A percentile compares a stretch with the other conserved stretches of the same genome.
Conservation (phyloP, 139 green algal species). For the Micractinium sp. region DNA sequence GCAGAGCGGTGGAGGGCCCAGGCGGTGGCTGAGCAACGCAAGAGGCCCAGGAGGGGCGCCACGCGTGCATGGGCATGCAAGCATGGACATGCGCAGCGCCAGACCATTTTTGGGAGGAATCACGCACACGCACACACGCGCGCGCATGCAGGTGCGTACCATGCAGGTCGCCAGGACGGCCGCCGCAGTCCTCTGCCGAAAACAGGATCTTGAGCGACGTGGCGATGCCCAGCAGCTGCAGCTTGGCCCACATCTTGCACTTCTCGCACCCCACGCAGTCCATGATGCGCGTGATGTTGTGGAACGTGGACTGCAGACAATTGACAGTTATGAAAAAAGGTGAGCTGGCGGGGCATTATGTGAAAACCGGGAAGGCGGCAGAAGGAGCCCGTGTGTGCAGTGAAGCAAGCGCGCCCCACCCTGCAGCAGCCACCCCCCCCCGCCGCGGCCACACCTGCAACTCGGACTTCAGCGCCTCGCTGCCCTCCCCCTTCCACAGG, state of each 20-base stretch:
- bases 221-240: slow-evolving; percentile 95
- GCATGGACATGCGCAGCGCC: neutral
- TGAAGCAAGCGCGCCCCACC: too few species aligned
- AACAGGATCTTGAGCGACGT: slow-evolving; percentile 97
- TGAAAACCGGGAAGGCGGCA: too few species aligned
- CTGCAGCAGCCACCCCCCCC: neutral
- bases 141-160: too few species aligned
- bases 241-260: slow-evolving; percentile 99
- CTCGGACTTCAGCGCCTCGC: slow-evolving; percentile 66
- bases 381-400: too few species aligned
- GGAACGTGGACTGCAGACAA: slow-evolving; percentile 68
- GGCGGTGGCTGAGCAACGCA: neutral
- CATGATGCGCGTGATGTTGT: slow-evolving; percentile 96
- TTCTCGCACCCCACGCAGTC: slow-evolving; percentile 99
- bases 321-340: too few species aligned
- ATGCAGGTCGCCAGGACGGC: neutral
- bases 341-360: too few species aligned
- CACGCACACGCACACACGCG: neutral
- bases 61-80: neutral
- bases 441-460: slow-evolving; percentile 56
- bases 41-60: neutral
- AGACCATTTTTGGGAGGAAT: neutral
- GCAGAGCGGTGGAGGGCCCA: neutral
- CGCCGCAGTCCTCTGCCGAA: slow-evolving; percentile 68
- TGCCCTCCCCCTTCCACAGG: slow-evolving; percentile 85